Conservation (phyloP, 306 rosid species). For the Senna siamea region DNA sequence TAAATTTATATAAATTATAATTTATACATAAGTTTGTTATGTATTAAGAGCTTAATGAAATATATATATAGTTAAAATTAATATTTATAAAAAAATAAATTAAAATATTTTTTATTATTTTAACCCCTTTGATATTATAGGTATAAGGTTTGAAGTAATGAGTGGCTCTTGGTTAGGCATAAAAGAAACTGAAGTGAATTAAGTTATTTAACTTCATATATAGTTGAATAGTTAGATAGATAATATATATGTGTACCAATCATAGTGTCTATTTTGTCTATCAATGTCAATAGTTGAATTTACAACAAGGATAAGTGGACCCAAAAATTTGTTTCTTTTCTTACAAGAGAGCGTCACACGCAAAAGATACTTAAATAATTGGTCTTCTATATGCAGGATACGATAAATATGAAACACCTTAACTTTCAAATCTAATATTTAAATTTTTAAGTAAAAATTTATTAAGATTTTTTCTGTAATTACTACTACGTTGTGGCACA, state of each 20-base stretch:
- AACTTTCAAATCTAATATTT: too few relatives aligned
- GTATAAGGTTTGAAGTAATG: neutral
- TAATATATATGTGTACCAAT: neutral
- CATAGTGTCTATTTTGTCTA: constrained; percentile 22
- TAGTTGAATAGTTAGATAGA: neutral
- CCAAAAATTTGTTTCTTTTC: constrained; percentile 38
- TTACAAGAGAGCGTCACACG: constrained; percentile 48
- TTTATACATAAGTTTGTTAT: too few relatives aligned
- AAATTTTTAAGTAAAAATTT: too few relatives aligned
- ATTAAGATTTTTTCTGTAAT: too few relatives aligned
- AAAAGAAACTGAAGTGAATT: neutral
- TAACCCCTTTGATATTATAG: too few relatives aligned
- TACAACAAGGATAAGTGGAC: constrained; percentile 42
- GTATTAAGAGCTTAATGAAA: too few relatives aligned
- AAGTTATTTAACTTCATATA: neutral
- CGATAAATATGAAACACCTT: neutral
- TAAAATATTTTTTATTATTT: too few relatives aligned
- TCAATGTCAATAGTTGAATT: constrained; percentile 27
- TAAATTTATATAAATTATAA: too few relatives aligned
- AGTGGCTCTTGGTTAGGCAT: neutral
- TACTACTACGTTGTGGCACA: too few relatives aligned
- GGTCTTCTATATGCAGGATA: neutral
- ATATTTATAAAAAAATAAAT: too few relatives aligned
- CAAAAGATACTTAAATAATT: constrained; percentile 47
- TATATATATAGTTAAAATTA: too few relatives aligned